phyloP scores from a whole-genome alignment of 805 yeast species.

The Brettanomyces custersianus region DNA sequence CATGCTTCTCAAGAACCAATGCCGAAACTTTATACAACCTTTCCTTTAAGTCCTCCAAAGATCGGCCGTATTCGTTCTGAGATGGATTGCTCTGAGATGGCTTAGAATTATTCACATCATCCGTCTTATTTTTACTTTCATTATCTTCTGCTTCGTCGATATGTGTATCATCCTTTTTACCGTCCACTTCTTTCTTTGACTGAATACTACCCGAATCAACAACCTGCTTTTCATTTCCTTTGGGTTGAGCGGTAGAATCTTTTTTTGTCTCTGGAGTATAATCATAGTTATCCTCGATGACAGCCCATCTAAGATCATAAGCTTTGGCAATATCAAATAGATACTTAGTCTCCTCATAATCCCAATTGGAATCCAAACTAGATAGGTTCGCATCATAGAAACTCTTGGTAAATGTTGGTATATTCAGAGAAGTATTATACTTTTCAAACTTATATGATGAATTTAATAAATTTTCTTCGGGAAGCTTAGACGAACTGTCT shows the following conservation, averaged over 20 bases:
- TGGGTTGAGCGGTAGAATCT: neutral
- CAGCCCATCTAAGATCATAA: constrained; percentile 63
- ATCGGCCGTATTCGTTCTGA: constrained; percentile 23
- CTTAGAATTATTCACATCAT: neutral
- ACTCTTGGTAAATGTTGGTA: constrained; percentile 59
- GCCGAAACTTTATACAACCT: constrained; percentile 68
- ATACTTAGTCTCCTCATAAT: constrained; percentile 66
- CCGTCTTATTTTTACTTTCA: neutral
- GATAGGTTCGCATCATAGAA: constrained; percentile 45
- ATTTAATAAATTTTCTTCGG: neutral
- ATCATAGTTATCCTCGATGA: constrained; percentile 52
- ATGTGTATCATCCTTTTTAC: neutral
- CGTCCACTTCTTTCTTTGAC: neutral
- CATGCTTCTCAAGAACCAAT: constrained; percentile 32
- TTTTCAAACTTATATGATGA: constrained; percentile 55
- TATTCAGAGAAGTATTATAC: constrained; percentile 56
- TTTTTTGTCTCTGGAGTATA: constrained; percentile 26
- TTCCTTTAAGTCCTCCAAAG: constrained; percentile 74
- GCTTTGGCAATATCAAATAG: constrained; percentile 60
- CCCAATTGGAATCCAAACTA: constrained; percentile 39
- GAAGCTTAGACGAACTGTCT: neutral
- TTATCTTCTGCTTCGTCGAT: neutral
- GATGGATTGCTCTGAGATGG: neutral
- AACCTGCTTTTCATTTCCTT: neutral
- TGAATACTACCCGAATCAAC: neutral